phyloP scores from a whole-genome alignment of 306 rosid genomes.

The Prunus mume region DNA sequence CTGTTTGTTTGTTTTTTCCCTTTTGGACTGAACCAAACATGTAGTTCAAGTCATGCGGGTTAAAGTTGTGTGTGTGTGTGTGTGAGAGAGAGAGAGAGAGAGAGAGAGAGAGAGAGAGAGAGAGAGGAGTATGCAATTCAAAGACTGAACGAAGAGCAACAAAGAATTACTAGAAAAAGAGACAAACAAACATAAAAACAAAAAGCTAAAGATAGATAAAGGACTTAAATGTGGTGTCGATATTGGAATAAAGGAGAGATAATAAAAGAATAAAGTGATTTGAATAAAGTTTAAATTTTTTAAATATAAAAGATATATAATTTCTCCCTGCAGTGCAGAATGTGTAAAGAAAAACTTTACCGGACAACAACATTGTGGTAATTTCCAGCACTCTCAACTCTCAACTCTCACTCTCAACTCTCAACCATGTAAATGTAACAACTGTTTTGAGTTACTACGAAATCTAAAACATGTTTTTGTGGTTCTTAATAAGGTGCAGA shows the following conservation, averaged over 20 bases:
- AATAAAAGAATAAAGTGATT: slow-evolving; percentile 67
- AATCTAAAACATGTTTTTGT: too few species aligned
- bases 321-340: slow-evolving; percentile 26
- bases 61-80: too few species aligned
- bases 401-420: too few species aligned
- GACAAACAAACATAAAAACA: slow-evolving; percentile 58
- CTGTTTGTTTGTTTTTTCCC: too few species aligned
- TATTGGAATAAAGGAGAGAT: slow-evolving; percentile 58
- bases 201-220: slow-evolving; percentile 55
- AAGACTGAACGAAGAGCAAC: slow-evolving; percentile 28
- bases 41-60: too few species aligned
- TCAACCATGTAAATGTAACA: neutral
- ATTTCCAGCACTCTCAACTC: neutral
- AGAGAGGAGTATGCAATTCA: neutral
- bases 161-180: slow-evolving; percentile 48
- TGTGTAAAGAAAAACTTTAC: slow-evolving; percentile 32
- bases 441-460: too few species aligned
- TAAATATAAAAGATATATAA: slow-evolving; percentile 14
- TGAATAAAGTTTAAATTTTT: slow-evolving; percentile 23
- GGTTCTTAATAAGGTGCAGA: neutral
- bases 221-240: slow-evolving; percentile 43
- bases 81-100: neutral
- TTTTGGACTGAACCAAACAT: too few species aligned
- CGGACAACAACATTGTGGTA: slow-evolving; percentile 13
- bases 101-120: neutral